Evolutionary conservation across 164 flowering plant species (phyloP).

Genomic region (Nymphaea thermarum): DNA sequence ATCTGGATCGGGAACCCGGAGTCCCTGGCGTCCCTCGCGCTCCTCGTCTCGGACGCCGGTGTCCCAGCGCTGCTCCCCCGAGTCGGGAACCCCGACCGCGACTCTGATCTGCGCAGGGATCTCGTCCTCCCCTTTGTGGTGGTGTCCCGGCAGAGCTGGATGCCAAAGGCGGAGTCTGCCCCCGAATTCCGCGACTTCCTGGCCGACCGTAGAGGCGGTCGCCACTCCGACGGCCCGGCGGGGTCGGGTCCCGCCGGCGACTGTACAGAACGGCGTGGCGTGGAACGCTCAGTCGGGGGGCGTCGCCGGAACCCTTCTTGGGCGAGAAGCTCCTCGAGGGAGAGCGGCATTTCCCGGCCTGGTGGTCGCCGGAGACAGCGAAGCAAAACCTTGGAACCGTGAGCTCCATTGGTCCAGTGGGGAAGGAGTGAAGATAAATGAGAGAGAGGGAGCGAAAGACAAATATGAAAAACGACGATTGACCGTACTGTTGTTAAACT

Average conservation of each 20-base stretch:
- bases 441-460: background rate
- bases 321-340: slow-evolving; percentile 37
- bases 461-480: background rate
- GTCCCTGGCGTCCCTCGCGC: background rate
- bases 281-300: slow-evolving; percentile 8
- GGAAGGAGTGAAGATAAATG: background rate
- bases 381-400: background rate
- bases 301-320: slow-evolving; percentile 32
- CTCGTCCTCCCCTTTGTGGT: background rate
- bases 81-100: background rate
- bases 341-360: slow-evolving; percentile 2
- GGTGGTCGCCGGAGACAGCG: background rate
- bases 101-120: background rate
- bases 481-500: background rate
- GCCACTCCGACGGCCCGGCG: slow-evolving; percentile 28
- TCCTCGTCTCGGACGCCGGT: background rate
- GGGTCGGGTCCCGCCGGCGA: slow-evolving; percentile 24
- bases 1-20: background rate
- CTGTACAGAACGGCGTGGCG: slow-evolving; percentile 15
- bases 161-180: slow-evolving; percentile 11
- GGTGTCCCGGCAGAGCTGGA: slow-evolving; percentile 20
- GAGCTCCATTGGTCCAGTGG: background rate
- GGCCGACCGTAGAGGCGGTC: slow-evolving; percentile 11
- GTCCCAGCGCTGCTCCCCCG: background rate
- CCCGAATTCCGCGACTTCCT: slow-evolving; percentile 16